These are phyloP conservation scores for Phytophthora cryptogea DNA, from an alignment of 352 stramenopile genomes.

Conservation along the genomic window DNA sequence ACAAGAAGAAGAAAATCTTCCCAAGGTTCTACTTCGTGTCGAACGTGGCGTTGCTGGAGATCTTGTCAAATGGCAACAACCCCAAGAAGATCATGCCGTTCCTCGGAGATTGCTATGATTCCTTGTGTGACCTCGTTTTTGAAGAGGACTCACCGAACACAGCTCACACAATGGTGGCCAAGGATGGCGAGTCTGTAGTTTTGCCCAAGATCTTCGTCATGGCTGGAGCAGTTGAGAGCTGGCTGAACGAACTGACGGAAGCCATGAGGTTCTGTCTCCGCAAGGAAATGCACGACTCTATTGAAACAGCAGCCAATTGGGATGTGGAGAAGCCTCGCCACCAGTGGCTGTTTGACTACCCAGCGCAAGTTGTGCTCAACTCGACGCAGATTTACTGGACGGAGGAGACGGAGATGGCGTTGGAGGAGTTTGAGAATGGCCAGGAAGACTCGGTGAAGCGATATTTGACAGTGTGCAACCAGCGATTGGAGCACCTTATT, in stretches of 20 bases:
- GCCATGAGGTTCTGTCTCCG: constrained; percentile 83
- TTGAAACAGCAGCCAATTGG: constrained; percentile 89
- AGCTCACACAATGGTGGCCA: constrained; percentile 86
- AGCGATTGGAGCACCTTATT: constrained; percentile 90
- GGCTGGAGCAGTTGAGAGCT: constrained; percentile 83
- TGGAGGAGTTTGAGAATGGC: constrained; percentile 89
- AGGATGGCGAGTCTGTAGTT: constrained; percentile 69
- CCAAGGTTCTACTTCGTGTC: constrained; percentile 92
- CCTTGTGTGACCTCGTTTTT: constrained; percentile 87
- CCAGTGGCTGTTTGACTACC: constrained; percentile 98
- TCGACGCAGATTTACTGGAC: constrained; percentile 95
- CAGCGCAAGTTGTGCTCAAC: constrained; percentile 88
- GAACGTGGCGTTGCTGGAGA: constrained; percentile 87
- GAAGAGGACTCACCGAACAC: constrained; percentile 81
- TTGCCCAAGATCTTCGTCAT: constrained; percentile 84
- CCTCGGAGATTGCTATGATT: constrained; percentile 97
- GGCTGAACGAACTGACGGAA: constrained; percentile 88
- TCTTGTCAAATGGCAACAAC: constrained; percentile 92
- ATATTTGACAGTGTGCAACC: constrained; percentile 81
- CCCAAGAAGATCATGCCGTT: constrained; percentile 98
- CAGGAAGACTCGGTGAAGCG: constrained; percentile 88
- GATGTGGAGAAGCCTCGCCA: constrained; percentile 97
- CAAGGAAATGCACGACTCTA: constrained; percentile 88
- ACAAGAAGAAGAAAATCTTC: constrained; percentile 94
- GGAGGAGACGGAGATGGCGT: constrained; percentile 94